A percentile compares a stretch with the other conserved stretches of the same genome.
phyloP scores from a whole-genome alignment of 2,329 filamentous ascomycete genomes.

The Hymenoscyphus infarciens region DNA sequence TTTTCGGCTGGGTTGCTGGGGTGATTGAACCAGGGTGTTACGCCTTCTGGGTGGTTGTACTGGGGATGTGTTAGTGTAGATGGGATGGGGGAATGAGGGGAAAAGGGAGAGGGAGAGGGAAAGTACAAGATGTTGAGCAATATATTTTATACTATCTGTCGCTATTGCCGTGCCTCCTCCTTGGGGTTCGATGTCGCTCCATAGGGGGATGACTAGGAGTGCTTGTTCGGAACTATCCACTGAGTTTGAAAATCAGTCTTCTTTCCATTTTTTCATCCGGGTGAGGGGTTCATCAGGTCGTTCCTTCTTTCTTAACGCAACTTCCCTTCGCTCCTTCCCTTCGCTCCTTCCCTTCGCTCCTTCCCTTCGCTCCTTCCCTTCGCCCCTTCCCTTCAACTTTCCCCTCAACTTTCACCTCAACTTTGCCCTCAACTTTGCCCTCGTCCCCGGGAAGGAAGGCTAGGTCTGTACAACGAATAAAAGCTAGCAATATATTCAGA shows the following conservation, averaged over 20 bases:
- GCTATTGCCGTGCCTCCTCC: conserved; percentile 66
- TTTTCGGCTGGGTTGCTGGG: conserved; percentile 43
- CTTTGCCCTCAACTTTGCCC: too few relatives aligned
- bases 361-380: too few relatives aligned
- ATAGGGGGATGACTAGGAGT: conserved; percentile 64
- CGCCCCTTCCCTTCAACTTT: too few relatives aligned
- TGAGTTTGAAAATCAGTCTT: background rate
- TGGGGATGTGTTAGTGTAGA: conserved; percentile 12
- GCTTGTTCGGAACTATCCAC: conserved; percentile 67
- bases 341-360: too few relatives aligned
- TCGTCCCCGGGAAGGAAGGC: too few relatives aligned
- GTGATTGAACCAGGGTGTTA: conserved; percentile 61
- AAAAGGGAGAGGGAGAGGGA: background rate
- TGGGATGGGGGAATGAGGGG: too few relatives aligned
- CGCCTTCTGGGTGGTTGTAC: conserved; percentile 60
- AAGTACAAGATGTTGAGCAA: conserved; percentile 52
- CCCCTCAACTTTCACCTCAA: too few relatives aligned
- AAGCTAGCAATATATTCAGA: too few relatives aligned
- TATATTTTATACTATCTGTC: conserved; percentile 51
- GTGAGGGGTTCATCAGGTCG: too few relatives aligned
- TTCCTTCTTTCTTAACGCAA: too few relatives aligned
- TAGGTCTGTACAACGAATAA: too few relatives aligned
- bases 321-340: too few relatives aligned
- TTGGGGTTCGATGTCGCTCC: conserved; percentile 56
- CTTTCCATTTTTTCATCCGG: background rate